Base-by-base conservation (phyloP, 768 basidiomycete species). In the Collybia mongolica region DNA sequence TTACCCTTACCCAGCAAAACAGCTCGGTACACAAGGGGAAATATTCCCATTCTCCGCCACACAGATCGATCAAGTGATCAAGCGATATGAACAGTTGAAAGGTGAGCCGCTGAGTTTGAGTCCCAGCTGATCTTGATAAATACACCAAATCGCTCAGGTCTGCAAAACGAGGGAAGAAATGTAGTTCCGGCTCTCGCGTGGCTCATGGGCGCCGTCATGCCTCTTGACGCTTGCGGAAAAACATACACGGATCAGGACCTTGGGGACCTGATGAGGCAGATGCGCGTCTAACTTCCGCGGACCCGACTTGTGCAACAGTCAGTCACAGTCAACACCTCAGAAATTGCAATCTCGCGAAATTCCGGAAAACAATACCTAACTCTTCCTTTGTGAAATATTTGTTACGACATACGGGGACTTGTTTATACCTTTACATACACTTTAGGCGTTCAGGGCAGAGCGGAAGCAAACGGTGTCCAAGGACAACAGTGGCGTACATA, bases 151-250 rank as follows among this genome's bases (percentile, higher is more conserved):
- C 32, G 32, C 39, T 35, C 44, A 74, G 72, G 26, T 26, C 57
- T 60, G 18, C 67, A 69, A 46, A 51, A 53, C 2, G 54, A 67
- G 46, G 72, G 70, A 18, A 60, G 54, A 49, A 63, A 61, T 36
- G 60, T 64, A 15, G 61, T 60, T 2, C 62, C 72, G 2, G 55
- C 61, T 12, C 58, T 76, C 6, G 68, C 62, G 4, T 76, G 73
- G 73, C 66, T 76, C 23, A 70, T 75, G 50, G 74, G 74, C 29
- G 66, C 63, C 26, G 69, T 73, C 7, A 72, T 76, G 72, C 74
- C 74, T 32, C 67, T 76, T 18, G 71, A 74, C 41, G 65, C 67
- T 22, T 55, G 67, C 17, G 58, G 43, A 43, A 60, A 59, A 54
- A 54, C 65, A 20, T 51, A 53, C 17, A 60, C 61, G 43, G 64